These are phyloP conservation scores for Metschnikowia rubicola DNA, from an alignment of 805 yeast genomes.

Conservation along the genomic window DNA sequence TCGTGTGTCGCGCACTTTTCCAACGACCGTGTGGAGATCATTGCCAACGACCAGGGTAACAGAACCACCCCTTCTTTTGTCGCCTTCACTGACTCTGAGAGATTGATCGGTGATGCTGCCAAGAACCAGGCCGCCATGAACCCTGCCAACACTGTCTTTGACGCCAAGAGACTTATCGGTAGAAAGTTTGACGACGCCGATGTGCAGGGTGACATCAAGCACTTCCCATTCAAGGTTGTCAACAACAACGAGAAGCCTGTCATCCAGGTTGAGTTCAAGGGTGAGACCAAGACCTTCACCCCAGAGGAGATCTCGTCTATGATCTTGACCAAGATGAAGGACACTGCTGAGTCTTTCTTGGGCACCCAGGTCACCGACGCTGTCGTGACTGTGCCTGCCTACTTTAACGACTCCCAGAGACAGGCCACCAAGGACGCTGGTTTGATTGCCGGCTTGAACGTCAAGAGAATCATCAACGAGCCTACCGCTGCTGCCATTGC, in stretches of 20 bases:
- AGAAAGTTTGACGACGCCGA: conserved; percentile 27
- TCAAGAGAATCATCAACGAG: conserved; percentile 85
- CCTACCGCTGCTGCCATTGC: conserved; percentile 48
- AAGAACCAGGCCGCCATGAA: conserved; percentile 35
- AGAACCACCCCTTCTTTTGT: conserved; percentile 34
- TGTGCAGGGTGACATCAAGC: conserved; percentile 29
- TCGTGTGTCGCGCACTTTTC: conserved; percentile 34
- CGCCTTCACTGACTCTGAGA: conserved; percentile 31
- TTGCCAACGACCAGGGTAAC: conserved; percentile 34
- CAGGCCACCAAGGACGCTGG: conserved; percentile 95
- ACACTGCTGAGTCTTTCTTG: conserved; percentile 70
- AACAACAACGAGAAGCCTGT: conserved; percentile 30
- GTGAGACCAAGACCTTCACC: conserved; percentile 32
- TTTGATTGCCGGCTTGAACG: conserved; percentile 84
- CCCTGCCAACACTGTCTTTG: conserved; percentile 32
- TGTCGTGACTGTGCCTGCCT: conserved; percentile 90
- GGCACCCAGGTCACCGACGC: conserved; percentile 78
- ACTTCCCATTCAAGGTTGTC: conserved; percentile 32
- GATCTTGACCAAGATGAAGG: conserved; percentile 33
- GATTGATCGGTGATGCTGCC: conserved; percentile 34
- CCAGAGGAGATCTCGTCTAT: conserved; percentile 32
- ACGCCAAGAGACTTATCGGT: conserved; percentile 34
- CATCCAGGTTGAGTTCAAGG: conserved; percentile 31
- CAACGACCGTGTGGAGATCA: conserved; percentile 32
- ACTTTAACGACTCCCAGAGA: conserved; percentile 91